Evolutionary conservation across 441 rosid genomes (phyloP), one percentile per base, ranked within the genome.

Genomic region (Bruguiera hainesii): DNA sequence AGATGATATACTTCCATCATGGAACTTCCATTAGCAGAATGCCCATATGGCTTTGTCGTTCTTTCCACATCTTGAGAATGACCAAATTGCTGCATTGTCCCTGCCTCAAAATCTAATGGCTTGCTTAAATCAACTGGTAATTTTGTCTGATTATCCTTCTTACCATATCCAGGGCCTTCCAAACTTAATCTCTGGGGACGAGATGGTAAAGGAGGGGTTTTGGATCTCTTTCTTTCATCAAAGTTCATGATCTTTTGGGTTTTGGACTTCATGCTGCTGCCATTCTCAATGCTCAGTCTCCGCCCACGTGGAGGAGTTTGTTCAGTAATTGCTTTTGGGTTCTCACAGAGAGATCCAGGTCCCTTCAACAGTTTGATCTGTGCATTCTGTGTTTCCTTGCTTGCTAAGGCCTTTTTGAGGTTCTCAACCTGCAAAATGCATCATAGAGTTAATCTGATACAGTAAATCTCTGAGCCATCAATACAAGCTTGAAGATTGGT

Each of bases 381-480:
- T 57, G 53, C 70, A 73, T 53, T 75, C n/a, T 79, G 76, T 26
- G 72, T 66, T 70, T 84, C 93, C 82, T 76, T 87, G 56, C 65
- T 82, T 61, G 86, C 89, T 73, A 89, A 73, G 66, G 90, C 94
- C 89, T 83, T 87, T 82, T 82, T 90, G 60, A 95, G 97, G 81
- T 51, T 81, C 72, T 89, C 96, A 81, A 95, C 79, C 99, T 94
- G 81, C 76, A 55, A 5, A 80, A 79, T 50, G 61, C 29, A 20
- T n/a, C 10, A 61, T 39, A 60, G 16, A 26, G 29, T 29, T 28
- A 50, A 60, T 16, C 52, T 53, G 29, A 48, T 33, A 49, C 6
- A 28, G 20, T 61, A 61, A 39, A 39, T 42, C 15, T 13, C 48
- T 11, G 0, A 42, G 48, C 16, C 15, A 13, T 42, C 48, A 42